Evolutionary conservation across 192 early-diverging fungal species (phyloP).

Genomic region (Allomyces arbusculus): DNA sequence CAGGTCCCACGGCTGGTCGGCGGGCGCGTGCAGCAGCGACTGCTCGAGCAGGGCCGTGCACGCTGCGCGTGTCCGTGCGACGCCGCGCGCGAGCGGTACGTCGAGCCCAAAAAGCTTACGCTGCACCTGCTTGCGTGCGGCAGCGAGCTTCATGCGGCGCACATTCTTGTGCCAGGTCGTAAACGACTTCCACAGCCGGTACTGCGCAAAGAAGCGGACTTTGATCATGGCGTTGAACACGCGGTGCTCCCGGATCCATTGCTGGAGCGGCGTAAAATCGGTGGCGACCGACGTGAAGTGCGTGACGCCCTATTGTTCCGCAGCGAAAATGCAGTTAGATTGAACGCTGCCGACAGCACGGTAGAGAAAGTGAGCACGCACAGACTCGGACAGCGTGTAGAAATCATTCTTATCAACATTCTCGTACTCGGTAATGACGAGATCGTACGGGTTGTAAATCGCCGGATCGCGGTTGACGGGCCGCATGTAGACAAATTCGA

Average conservation of each 20-base stretch:
- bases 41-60: background rate
- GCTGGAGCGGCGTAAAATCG: conserved; percentile 25
- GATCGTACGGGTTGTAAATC: conserved; percentile 29
- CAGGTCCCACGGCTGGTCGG: background rate
- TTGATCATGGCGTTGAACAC: conserved; percentile 26
- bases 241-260: conserved; percentile 30
- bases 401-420: conserved; percentile 14
- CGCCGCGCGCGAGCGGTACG: conserved; percentile 4
- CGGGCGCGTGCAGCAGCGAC: background rate
- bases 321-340: background rate
- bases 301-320: conserved; percentile 20
- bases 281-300: conserved; percentile 8
- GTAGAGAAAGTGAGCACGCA: background rate
- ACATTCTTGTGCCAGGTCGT: conserved; percentile 25
- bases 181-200: conserved; percentile 39
- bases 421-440: conserved; percentile 23
- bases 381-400: background rate
- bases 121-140: conserved; percentile 12
- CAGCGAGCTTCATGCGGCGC: conserved; percentile 21
- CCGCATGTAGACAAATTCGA: conserved; percentile 27
- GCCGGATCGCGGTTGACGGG: conserved; percentile 6
- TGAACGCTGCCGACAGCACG: background rate
- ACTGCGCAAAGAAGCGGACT: conserved; percentile 31
- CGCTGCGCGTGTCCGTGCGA: background rate
- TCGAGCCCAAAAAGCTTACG: conserved; percentile 27